Conservation (phyloP, 768 basidiomycete species). For the Cubamyces sp. region DNA sequence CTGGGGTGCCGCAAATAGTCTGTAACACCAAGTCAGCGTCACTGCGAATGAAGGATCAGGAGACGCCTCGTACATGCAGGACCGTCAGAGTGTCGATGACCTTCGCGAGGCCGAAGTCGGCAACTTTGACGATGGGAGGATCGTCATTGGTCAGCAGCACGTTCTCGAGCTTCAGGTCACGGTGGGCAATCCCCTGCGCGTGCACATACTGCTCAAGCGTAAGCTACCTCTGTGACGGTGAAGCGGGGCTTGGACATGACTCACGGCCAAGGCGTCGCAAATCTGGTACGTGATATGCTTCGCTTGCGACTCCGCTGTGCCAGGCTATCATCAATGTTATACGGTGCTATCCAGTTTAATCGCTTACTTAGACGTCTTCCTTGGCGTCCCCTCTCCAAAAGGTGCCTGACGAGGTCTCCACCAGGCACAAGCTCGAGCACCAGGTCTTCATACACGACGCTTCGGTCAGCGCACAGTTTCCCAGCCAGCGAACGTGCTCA, state of each 20-base stretch:
- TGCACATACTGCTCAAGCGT: conserved; percentile 64
- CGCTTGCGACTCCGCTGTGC: conserved; percentile 54
- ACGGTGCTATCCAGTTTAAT: conserved; percentile 50
- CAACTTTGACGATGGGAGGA: conserved; percentile 81
- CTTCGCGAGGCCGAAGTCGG: conserved; percentile 96
- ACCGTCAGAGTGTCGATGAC: conserved; percentile 75
- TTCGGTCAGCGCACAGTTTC: conserved; percentile 29
- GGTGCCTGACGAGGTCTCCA: conserved; percentile 84
- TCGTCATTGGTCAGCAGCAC: conserved; percentile 72
- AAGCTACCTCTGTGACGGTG: conserved; percentile 41
- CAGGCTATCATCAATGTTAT: neutral
- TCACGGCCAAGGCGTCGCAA: conserved; percentile 74
- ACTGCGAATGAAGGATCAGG: conserved; percentile 47
- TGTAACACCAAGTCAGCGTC: conserved; percentile 51
- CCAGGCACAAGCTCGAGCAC: conserved; percentile 86
- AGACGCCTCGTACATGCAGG: conserved; percentile 50
- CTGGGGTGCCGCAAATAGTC: conserved; percentile 96
- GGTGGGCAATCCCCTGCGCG: conserved; percentile 77
- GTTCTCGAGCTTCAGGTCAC: conserved; percentile 95
- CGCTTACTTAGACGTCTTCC: conserved; percentile 63
- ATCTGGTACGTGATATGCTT: conserved; percentile 79
- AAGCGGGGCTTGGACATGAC: conserved; percentile 23
- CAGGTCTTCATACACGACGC: conserved; percentile 49
- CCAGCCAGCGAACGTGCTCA: conserved; percentile 35
- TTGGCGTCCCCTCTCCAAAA: conserved; percentile 58